phyloP scores from a whole-genome alignment of 305 asterid genomes.

The Fraxinus xanthoxyloides region DNA sequence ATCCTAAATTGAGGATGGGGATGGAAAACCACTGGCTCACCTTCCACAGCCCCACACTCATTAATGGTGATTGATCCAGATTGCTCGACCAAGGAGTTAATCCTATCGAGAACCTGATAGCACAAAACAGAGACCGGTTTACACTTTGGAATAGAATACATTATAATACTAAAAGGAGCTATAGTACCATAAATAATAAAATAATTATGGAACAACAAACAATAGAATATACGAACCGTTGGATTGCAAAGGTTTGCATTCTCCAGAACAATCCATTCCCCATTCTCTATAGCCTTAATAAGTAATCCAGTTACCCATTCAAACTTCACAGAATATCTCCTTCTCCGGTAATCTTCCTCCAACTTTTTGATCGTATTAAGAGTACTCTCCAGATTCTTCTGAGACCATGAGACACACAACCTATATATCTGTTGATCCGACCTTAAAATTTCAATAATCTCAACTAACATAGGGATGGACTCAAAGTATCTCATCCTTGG shows the following conservation, averaged over 20 bases:
- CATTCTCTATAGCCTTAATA: conserved; percentile 90
- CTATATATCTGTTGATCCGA: conserved; percentile 31
- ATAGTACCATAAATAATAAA: conserved; percentile 2
- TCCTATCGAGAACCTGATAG: conserved; percentile 94
- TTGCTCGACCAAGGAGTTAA: conserved; percentile 97
- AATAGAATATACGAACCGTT: conserved; percentile 59
- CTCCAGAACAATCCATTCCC: conserved; percentile 97
- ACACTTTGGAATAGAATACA: background rate
- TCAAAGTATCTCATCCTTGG: conserved; percentile 42
- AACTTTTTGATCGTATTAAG: conserved; percentile 51
- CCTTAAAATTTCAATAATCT: conserved; percentile 65
- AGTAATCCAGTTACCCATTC: conserved; percentile 95
- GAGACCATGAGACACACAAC: conserved; percentile 64
- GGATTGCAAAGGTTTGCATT: conserved; percentile 99
- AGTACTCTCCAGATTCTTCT: conserved; percentile 56
- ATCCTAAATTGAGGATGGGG: conserved; percentile 92
- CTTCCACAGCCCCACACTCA: conserved; percentile 93
- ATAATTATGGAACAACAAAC: background rate
- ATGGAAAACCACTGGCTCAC: conserved; percentile 75
- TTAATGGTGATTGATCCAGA: conserved; percentile 92
- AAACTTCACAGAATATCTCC: conserved; percentile 62
- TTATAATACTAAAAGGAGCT: background rate
- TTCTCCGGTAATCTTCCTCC: conserved; percentile 39
- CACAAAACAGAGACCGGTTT: conserved; percentile 22
- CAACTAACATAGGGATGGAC: conserved; percentile 49